A percentile compares a stretch with the other conserved stretches of the same genome.
Evolutionary conservation across 495 filamentous ascomycete species (phyloP).

Genomic region (Cryomyces minteri): DNA sequence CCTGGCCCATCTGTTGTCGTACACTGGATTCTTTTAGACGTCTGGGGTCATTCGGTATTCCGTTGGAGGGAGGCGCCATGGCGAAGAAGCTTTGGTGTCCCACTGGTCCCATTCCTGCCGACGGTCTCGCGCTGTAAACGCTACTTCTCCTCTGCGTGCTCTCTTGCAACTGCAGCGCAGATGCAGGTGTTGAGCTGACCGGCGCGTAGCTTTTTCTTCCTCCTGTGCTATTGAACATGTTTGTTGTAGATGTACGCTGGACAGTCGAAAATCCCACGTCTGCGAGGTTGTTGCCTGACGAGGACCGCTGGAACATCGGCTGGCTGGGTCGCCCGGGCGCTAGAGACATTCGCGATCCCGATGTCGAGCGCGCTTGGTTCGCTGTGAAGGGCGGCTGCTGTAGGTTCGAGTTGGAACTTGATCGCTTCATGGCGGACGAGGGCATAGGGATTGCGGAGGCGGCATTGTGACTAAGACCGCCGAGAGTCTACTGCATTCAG

Average conservation of each 20-base stretch:
- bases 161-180: constrained; percentile 13
- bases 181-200: constrained; percentile 26
- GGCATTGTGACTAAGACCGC: constrained; percentile 49
- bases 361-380: constrained; percentile 57
- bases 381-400: constrained; percentile 45
- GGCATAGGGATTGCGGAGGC: constrained; percentile 65
- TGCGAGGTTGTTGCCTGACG: constrained; percentile 54
- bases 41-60: constrained; percentile 72
- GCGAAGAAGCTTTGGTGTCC: constrained; percentile 84
- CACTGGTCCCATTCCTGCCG: constrained; percentile 38
- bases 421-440: constrained; percentile 88
- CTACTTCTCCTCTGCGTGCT: constrained; percentile 65
- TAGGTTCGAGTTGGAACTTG: constrained; percentile 56
- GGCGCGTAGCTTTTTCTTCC: constrained; percentile 58
- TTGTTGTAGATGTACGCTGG: constrained; percentile 63
- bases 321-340: constrained; percentile 63
- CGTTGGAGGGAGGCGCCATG: constrained; percentile 57
- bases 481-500: constrained; percentile 42
- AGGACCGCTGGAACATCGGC: constrained; percentile 67
- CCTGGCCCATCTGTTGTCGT: constrained; percentile 63
- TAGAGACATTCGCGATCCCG: constrained; percentile 72
- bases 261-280: constrained; percentile 69
- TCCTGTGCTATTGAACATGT: constrained; percentile 42
- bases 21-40: constrained; percentile 64
- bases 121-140: constrained; percentile 50